A percentile compares a stretch with the other conserved stretches of the same genome.
Conservation (phyloP, 192 early-diverging fungal species). For the Podila horticola region DNA sequence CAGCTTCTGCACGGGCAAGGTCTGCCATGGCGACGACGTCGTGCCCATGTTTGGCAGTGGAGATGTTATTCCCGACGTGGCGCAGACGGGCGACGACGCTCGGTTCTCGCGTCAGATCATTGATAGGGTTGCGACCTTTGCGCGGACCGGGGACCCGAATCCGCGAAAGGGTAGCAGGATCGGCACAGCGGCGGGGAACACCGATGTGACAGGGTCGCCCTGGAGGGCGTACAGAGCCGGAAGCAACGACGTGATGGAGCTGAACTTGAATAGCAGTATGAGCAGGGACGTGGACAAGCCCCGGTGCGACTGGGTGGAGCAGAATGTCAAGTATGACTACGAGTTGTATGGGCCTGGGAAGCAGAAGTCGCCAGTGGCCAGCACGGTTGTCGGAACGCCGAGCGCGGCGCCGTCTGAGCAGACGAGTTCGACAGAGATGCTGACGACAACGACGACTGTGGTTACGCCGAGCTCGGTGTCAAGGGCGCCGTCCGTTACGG, state of each 20-base stretch:
- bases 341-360: conserved; percentile 4
- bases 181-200: not conserved
- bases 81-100: conserved; percentile 12
- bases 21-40: conserved; percentile 14
- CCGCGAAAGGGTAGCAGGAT: not conserved
- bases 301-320: conserved; percentile 17
- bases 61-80: not conserved
- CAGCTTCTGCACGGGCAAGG: not conserved
- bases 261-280: not conserved
- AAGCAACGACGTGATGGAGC: not conserved
- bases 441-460: not conserved
- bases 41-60: conserved; percentile 7
- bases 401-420: not conserved
- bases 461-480: not conserved
- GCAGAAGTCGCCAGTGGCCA: not conserved
- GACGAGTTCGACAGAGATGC: not conserved
- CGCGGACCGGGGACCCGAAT: conserved; percentile 9
- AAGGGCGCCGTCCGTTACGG: not conserved
- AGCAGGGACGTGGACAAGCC: not conserved
- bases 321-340: conserved; percentile 9
- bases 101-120: conserved; percentile 21
- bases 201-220: not conserved
- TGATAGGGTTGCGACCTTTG: conserved; percentile 15
- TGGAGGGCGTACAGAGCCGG: not conserved
- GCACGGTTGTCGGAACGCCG: not conserved